These are phyloP conservation scores for Candida hungchunana DNA, from an alignment of 805 yeast species.

Conservation along the genomic window DNA sequence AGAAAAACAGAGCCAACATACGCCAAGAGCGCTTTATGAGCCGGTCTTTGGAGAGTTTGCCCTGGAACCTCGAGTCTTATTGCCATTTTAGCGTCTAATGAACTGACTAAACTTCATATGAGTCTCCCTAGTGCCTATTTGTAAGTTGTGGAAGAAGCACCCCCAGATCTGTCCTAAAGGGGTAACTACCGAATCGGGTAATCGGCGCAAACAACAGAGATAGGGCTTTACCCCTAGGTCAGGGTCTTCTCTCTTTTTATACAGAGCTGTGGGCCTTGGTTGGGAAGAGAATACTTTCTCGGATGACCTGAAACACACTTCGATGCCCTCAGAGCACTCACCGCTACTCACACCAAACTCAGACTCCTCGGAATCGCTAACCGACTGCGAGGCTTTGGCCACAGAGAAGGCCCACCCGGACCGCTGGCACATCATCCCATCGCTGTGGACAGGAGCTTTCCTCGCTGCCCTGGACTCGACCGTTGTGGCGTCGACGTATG, in stretches of 20 bases:
- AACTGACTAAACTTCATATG: too few relatives aligned
- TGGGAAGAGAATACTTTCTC: too few relatives aligned
- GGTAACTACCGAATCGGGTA: constrained; percentile 5
- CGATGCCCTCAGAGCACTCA: constrained; percentile 4
- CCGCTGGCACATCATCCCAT: constrained; percentile 27
- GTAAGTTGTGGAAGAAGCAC: too few relatives aligned
- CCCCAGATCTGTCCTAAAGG: too few relatives aligned
- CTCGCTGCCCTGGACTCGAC: constrained; percentile 46
- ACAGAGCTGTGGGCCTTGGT: too few relatives aligned
- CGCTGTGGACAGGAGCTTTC: constrained; percentile 37
- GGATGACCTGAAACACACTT: too few relatives aligned
- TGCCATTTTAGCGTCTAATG: too few relatives aligned
- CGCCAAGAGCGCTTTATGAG: too few relatives aligned
- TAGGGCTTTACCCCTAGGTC: too few relatives aligned
- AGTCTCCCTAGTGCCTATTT: too few relatives aligned
- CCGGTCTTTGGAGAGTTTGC: neutral
- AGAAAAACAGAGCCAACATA: neutral
- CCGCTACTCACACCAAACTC: constrained; percentile 2
- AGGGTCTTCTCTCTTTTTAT: too few relatives aligned
- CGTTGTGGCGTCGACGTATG: constrained; percentile 44
- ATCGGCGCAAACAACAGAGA: too few relatives aligned
- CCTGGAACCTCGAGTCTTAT: constrained; percentile 1
- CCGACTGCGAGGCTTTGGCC: neutral
- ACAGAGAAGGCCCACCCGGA: constrained; percentile 5
- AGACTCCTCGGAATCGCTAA: neutral